Base-by-base conservation (phyloP, 805 yeast species). In the Teunomyces lycoperdinae region DNA sequence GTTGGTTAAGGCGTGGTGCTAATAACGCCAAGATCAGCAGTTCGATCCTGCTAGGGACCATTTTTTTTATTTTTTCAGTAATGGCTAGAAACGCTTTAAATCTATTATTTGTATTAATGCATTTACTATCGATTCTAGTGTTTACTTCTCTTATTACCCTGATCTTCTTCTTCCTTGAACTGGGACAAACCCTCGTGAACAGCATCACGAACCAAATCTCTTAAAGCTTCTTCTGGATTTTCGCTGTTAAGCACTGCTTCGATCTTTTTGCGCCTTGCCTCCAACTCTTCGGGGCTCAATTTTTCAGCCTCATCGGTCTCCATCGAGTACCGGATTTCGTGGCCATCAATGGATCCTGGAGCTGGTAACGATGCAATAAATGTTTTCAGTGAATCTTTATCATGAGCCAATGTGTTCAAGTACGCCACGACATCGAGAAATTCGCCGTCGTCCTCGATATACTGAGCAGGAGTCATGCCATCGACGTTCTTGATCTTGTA, bases 361-460 rank as follows among this genome's bases (percentile, higher is more conserved):
- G 51, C 69, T 0, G 76, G 76, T 33, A 72, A 60, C 5, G 61
- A 51, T 2, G 43, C 51, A 33, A 63, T 35, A 41, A 66, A 58
- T 29, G 30, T 14, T 29, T 43, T 42, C 24, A 20, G 24, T 24
- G 51, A 50, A 50, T 48, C 53, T 8, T 35, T 51, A 20, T 66
- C 76, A 49, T 67, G 70, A 31, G 49, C 62, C 52, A 79, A 67
- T 0, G 74, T 54, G 42, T 70, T 73, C 56, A 91, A 70, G 58
- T 86, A 94, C 31, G 71, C 74, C 8, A 82, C 82, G 10, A 92
- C 69, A 33, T 89, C 96, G 1, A 94, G 91, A 55, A 77, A 85
- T 54, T 92, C 97, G 16, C 78, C 89, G 40, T 90, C 97, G 53
- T 89, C 96, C 58, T 84, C 88, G 35, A 87, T 82, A 62, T 80